Base-by-base conservation (phyloP, 148 eudicot species). In the Camellia sinensis region DNA sequence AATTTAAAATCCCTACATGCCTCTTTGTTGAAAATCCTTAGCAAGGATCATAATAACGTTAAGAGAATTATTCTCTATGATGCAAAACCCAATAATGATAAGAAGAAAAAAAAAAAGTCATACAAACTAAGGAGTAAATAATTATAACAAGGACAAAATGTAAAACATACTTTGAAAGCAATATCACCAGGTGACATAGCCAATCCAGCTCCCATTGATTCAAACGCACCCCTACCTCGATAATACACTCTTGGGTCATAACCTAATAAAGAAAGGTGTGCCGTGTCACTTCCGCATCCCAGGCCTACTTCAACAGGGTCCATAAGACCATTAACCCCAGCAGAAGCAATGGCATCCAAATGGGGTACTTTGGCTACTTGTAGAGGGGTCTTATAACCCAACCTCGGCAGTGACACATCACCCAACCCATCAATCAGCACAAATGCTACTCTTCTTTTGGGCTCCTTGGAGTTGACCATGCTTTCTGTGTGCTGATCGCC, bases 171-270 rank as follows among this genome's bases (percentile, higher is more conserved):
- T 87, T 96, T 96, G 81, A 96, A 96, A 74, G 99, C 99, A 82
- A 96, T 96, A 80, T 96, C 99, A 11, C 99, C 99, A 1, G 99
- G 99, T 12, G 95, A 90, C 99, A 96, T 96, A 12, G 95, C 99
- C 87, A 96, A 84, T 63, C 99, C 99, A 79, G 99, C 99, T 80
- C 99, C 99, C 99, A 96, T 93, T 0, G 99, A 96, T 80, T 96
- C 99, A 84, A 96, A 96, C 10, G 99, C 97, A 81, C 99, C 99
- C 79, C 99, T 89, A 69, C 99, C 99, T 59, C 98, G 97, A 76
- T 96, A 96, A 78, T 96, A 96, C 0, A 91, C 90, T 85, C 98
- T 83, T 22, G 99, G 99, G 75, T 96, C 93, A 88, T 96, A 96
- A 71, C 99, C 99, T 77, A 96, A 79, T 71, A 96, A 79, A 79